phyloP scores from a whole-genome alignment of 495 filamentous ascomycete species.

The Hypomontagnella monticulosa region DNA sequence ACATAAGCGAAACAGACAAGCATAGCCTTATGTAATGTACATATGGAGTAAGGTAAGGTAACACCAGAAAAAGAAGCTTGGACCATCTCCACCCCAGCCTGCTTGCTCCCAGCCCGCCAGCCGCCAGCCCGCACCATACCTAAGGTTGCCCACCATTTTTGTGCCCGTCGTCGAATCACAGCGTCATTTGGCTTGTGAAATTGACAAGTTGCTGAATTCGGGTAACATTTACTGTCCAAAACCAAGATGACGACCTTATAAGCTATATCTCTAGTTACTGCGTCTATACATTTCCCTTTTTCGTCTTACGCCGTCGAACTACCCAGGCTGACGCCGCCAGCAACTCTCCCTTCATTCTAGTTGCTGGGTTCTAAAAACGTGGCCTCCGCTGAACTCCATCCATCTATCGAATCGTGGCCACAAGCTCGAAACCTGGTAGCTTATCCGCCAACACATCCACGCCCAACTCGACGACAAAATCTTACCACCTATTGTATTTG shows the following conservation, averaged over 20 bases:
- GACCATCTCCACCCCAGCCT: slow-evolving; percentile 13
- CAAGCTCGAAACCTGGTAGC: slow-evolving; percentile 17
- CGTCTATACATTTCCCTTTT: slow-evolving; percentile 3
- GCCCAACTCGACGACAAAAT: slow-evolving; percentile 8
- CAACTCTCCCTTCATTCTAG: slow-evolving; percentile 9
- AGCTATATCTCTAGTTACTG: slow-evolving; percentile 8
- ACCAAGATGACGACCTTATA: slow-evolving; percentile 32
- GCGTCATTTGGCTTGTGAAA: slow-evolving; percentile 42
- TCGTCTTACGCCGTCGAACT: slow-evolving; percentile 3
- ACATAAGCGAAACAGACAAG: no score
- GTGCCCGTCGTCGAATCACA: slow-evolving; percentile 36
- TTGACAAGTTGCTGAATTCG: slow-evolving; percentile 42
- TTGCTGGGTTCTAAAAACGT: slow-evolving; percentile 33
- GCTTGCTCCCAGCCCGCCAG: background rate
- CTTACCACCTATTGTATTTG: slow-evolving; percentile 1
- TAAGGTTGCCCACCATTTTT: slow-evolving; percentile 33
- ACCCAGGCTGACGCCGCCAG: background rate
- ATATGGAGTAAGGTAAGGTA: no score
- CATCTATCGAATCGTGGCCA: slow-evolving; percentile 35
- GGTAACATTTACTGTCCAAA: slow-evolving; percentile 27
- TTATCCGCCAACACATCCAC: slow-evolving; percentile 9
- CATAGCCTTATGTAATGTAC: no score
- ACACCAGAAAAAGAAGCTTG: slow-evolving; percentile 20
- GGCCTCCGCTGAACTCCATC: slow-evolving; percentile 32
- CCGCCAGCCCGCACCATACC: no score